phyloP scores from a whole-genome alignment of 1,139 yeast species.

The Diutina scorzettiae region DNA sequence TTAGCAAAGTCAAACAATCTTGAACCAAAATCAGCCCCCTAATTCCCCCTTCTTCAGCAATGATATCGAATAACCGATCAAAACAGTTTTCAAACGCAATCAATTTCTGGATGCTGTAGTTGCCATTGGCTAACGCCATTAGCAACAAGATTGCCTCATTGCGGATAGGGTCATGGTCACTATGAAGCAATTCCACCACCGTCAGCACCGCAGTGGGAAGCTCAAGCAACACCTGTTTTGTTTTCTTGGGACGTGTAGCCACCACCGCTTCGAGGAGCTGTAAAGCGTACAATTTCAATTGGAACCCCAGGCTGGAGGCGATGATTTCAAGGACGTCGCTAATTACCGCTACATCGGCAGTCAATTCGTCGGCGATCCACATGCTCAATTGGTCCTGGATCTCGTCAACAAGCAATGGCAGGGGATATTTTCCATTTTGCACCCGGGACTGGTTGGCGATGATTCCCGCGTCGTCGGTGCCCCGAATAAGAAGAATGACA shows the following conservation, averaged over 20 bases:
- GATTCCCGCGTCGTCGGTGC: slow-evolving; percentile 54
- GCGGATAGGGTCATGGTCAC: slow-evolving; percentile 75
- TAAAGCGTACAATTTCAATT: slow-evolving; percentile 64
- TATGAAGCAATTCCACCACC: slow-evolving; percentile 58
- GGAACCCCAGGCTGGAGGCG: slow-evolving; percentile 50
- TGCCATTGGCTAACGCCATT: slow-evolving; percentile 71
- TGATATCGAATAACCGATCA: slow-evolving; percentile 64
- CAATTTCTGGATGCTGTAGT: slow-evolving; percentile 78
- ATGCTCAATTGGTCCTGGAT: slow-evolving; percentile 74
- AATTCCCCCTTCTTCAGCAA: slow-evolving; percentile 81
- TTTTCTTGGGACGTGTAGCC: slow-evolving; percentile 59
- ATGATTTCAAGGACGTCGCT: slow-evolving; percentile 43
- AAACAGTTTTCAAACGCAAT: slow-evolving; percentile 94
- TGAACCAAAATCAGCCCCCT: slow-evolving; percentile 85
- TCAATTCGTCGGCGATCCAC: slow-evolving; percentile 92
- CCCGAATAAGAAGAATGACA: slow-evolving; percentile 63
- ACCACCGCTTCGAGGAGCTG: slow-evolving; percentile 80
- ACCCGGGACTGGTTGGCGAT: slow-evolving; percentile 64
- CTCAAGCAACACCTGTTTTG: slow-evolving; percentile 62
- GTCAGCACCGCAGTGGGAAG: slow-evolving; percentile 75
- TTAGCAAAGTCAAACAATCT: slow-evolving; percentile 70
- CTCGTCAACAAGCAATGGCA: slow-evolving; percentile 57
- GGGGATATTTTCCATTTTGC: slow-evolving; percentile 75
- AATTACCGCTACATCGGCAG: slow-evolving; percentile 53
- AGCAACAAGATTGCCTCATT: slow-evolving; percentile 79